Evolutionary conservation across 176 grass and related monocot species (phyloP).

Genomic region (Eleusine indica): DNA sequence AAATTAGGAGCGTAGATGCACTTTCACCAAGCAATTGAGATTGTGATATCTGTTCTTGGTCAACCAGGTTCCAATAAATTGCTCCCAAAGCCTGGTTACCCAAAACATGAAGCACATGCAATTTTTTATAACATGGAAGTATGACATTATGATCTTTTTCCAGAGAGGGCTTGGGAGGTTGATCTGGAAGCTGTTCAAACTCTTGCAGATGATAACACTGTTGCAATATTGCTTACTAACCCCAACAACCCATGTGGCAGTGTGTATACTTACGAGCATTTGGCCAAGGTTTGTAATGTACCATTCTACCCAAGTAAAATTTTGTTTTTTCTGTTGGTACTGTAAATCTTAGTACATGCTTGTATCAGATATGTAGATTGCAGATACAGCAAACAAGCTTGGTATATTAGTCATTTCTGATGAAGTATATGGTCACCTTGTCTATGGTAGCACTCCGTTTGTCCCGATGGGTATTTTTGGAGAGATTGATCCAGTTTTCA

Average conservation of each 20-base stretch:
- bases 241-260: conserved; percentile 74
- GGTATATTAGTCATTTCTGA: conserved; percentile 72
- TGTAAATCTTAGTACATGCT: background rate
- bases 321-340: background rate
- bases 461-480: conserved; percentile 68
- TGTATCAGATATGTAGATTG: conserved; percentile 46
- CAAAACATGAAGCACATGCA: conserved; percentile 53
- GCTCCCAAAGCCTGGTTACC: conserved; percentile 64
- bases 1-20: too few relatives aligned
- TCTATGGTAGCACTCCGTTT: conserved; percentile 70
- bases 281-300: conserved; percentile 49
- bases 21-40: conserved; percentile 59
- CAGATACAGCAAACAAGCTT: conserved; percentile 62
- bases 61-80: conserved; percentile 61
- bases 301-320: background rate
- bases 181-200: conserved; percentile 63
- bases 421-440: conserved; percentile 68
- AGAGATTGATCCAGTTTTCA: conserved; percentile 59
- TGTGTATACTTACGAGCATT: conserved; percentile 60
- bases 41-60: conserved; percentile 53
- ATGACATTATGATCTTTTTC: conserved; percentile 53
- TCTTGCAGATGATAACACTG: conserved; percentile 67
- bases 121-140: conserved; percentile 50
- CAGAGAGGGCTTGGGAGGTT: conserved; percentile 60
- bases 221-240: conserved; percentile 68